phyloP scores from a whole-genome alignment of 129 eudicot species.

The Ambrosia artemisiifolia region DNA sequence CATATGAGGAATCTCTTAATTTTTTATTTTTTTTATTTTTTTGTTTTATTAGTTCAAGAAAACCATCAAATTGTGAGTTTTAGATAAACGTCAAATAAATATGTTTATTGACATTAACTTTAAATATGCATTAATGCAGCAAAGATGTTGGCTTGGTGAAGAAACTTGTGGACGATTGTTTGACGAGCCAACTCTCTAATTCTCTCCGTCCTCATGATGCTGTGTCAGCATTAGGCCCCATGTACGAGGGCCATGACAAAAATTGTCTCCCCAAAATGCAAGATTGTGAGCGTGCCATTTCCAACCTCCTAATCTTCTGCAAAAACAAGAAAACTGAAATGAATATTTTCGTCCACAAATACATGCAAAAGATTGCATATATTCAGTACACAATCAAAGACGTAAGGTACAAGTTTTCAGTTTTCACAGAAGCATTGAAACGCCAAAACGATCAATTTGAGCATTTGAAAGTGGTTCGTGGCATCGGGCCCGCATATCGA shows the following conservation, averaged over 20 bases:
- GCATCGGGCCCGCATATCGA: conserved; percentile 73
- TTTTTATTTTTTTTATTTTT: too few relatives aligned
- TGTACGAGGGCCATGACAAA: conserved; percentile 90
- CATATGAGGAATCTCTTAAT: too few relatives aligned
- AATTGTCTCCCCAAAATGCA: conserved; percentile 78
- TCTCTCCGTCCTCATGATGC: conserved; percentile 97
- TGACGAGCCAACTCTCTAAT: conserved; percentile 62
- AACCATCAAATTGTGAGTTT: not conserved
- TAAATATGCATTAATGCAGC: conserved; percentile 42
- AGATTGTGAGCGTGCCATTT: conserved; percentile 61
- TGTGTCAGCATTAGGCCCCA: conserved; percentile 95
- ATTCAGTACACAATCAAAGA: conserved; percentile 87
- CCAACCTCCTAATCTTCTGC: conserved; percentile 65
- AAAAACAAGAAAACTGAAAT: conserved; percentile 71
- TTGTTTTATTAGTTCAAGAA: not conserved
- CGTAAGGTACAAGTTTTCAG: conserved; percentile 78
- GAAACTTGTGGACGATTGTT: conserved; percentile 79
- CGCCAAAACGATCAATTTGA: conserved; percentile 85
- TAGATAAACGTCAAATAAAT: not conserved
- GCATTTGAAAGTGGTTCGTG: conserved; percentile 77
- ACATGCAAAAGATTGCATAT: conserved; percentile 90
- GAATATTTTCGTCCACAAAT: conserved; percentile 75
- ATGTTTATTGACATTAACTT: not conserved
- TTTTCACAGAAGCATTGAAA: conserved; percentile 84
- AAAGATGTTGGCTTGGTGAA: conserved; percentile 83